Evolutionary conservation across 2,329 filamentous ascomycete species (phyloP).

Genomic region (Apiospora pterosperma): DNA sequence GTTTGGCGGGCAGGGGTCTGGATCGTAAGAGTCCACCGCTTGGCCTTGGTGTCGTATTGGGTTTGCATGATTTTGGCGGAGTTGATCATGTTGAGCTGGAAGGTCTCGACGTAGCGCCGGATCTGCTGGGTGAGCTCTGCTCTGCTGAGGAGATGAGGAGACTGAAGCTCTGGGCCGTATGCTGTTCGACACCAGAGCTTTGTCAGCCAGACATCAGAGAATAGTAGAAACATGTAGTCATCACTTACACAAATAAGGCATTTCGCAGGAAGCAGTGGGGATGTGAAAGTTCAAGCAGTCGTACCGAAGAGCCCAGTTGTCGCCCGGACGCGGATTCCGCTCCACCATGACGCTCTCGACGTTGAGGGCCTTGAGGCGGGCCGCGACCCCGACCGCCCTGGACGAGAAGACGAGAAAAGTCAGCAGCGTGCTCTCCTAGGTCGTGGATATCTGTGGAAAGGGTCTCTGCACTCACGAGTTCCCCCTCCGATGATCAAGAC

Average conservation of each 20-base stretch:
- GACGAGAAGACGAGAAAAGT: background rate
- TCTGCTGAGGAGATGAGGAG: constrained; percentile 16
- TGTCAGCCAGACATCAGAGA: too few species aligned
- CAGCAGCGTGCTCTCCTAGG: too few species aligned
- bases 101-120: constrained; percentile 21
- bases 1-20: constrained; percentile 6
- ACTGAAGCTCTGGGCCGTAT: constrained; percentile 15
- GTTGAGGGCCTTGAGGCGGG: constrained; percentile 34
- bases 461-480: constrained; percentile 23
- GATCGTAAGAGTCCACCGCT: constrained; percentile 25
- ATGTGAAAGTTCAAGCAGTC: constrained; percentile 37
- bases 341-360: constrained; percentile 34
- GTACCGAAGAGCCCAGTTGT: constrained; percentile 37
- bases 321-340: constrained; percentile 29
- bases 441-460: background rate
- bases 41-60: constrained; percentile 14
- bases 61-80: constrained; percentile 23
- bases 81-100: constrained; percentile 30
- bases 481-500: constrained; percentile 32
- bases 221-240: constrained; percentile 23
- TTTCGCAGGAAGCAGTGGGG: constrained; percentile 30
- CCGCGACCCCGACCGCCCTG: constrained; percentile 28
- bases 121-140: constrained; percentile 23
- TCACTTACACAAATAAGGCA: constrained; percentile 30
- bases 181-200: constrained; percentile 17